phyloP scores from a whole-genome alignment of 257 asterid species.

The Nemophila menziesii region DNA sequence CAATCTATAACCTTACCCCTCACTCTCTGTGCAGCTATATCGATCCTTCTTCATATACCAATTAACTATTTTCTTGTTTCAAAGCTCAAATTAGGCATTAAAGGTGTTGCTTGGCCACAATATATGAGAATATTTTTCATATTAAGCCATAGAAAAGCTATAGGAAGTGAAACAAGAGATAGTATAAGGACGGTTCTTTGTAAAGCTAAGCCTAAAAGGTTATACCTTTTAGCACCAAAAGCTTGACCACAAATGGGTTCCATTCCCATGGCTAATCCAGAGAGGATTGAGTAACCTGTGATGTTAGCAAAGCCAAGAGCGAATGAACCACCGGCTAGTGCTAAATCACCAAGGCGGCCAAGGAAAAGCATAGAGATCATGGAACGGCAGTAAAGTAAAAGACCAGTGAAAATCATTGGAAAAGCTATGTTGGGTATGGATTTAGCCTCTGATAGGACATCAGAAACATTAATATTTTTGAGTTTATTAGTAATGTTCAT shows the following conservation, averaged over 20 bases:
- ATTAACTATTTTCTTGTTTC: constrained; percentile 19
- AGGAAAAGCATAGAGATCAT: constrained; percentile 48
- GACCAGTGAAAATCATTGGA: constrained; percentile 42
- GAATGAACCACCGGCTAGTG: constrained; percentile 12
- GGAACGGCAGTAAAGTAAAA: constrained; percentile 41
- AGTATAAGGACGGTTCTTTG: too few species aligned
- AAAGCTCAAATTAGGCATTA: constrained; percentile 20
- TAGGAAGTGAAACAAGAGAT: too few species aligned
- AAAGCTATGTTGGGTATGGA: constrained; percentile 26
- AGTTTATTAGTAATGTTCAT: not conserved
- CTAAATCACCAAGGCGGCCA: constrained; percentile 36
- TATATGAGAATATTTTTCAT: too few species aligned
- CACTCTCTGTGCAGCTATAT: constrained; percentile 14
- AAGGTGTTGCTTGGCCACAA: constrained; percentile 23
- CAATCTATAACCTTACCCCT: constrained; percentile 25
- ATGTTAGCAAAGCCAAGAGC: constrained; percentile 8
- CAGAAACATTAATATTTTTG: constrained; percentile 9
- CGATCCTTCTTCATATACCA: constrained; percentile 17
- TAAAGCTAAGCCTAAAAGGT: too few species aligned
- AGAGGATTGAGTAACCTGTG: not conserved
- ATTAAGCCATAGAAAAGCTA: too few species aligned
- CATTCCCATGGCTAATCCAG: too few species aligned
- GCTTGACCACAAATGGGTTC: too few species aligned
- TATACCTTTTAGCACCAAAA: too few species aligned
- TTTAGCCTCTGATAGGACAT: constrained; percentile 19